These are phyloP conservation scores for Pyrenophora graminea DNA, from an alignment of 2,329 filamentous ascomycete species.

Conservation along the genomic window DNA sequence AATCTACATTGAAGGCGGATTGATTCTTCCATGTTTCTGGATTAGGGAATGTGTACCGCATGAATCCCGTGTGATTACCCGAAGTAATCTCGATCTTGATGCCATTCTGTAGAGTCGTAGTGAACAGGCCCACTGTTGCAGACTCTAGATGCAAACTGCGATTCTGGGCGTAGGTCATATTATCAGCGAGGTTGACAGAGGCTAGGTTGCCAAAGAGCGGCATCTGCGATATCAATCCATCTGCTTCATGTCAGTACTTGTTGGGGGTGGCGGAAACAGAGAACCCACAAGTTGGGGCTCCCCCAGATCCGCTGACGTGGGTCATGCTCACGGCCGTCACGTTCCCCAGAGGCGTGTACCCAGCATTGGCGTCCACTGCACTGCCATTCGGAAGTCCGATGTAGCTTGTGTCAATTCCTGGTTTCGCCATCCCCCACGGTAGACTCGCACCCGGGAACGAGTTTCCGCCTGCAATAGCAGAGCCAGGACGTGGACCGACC, in stretches of 20 bases:
- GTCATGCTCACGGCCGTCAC: constrained; percentile 36
- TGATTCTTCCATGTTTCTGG: neutral
- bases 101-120: constrained; percentile 30
- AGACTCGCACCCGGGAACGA: constrained; percentile 31
- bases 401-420: constrained; percentile 33
- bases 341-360: constrained; percentile 38
- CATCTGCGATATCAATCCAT: constrained; percentile 39
- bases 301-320: constrained; percentile 29
- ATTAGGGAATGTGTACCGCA: constrained; percentile 35
- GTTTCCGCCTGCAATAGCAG: constrained; percentile 29
- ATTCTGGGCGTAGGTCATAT: constrained; percentile 37
- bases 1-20: neutral
- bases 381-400: constrained; percentile 16
- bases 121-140: constrained; percentile 32
- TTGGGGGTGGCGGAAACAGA: neutral
- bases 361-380: constrained; percentile 29
- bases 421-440: constrained; percentile 36
- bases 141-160: constrained; percentile 21
- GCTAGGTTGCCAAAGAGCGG: constrained; percentile 39
- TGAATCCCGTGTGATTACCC: constrained; percentile 24
- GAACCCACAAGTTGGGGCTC: constrained; percentile 18
- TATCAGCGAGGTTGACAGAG: constrained; percentile 43
- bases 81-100: constrained; percentile 31
- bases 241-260: neutral
- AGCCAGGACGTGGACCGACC: constrained; percentile 43